Conservation (phyloP, 495 filamentous ascomycete species). For the Neurospora sublineolata region DNA sequence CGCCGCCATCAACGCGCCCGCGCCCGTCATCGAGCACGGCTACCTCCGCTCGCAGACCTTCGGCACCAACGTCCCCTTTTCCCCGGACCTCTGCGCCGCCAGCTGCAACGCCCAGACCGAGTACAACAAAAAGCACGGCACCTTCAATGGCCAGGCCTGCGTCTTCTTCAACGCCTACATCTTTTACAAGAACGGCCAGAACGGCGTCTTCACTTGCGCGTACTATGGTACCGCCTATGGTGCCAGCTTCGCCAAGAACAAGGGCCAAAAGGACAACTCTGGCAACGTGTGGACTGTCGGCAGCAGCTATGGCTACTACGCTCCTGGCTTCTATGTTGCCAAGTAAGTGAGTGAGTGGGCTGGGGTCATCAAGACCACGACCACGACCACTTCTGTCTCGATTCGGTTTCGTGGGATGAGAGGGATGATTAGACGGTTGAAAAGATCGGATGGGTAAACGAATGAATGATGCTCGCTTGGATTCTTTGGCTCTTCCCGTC, state of each 20-base stretch:
- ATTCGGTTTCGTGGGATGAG: background rate
- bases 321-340: background rate
- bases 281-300: constrained; percentile 4
- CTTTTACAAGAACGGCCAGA: constrained; percentile 27
- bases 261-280: constrained; percentile 4
- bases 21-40: constrained; percentile 15
- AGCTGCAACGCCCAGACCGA: constrained; percentile 31
- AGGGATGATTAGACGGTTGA: background rate
- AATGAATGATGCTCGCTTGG: background rate
- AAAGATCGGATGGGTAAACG: background rate
- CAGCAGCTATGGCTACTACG: constrained; percentile 7
- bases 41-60: constrained; percentile 35
- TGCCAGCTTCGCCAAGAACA: constrained; percentile 7
- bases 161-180: constrained; percentile 40
- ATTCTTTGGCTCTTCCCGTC: background rate
- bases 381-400: background rate
- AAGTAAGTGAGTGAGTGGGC: too few species aligned
- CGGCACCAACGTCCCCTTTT: constrained; percentile 23
- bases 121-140: constrained; percentile 23
- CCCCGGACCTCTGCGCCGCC: constrained; percentile 27
- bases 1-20: constrained; percentile 32
- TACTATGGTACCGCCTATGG: constrained; percentile 7
- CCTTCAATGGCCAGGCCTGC: constrained; percentile 21
- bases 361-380: background rate
- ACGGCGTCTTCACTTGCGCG: constrained; percentile 9